Conservation (phyloP, 805 yeast genomes). For the Candida andamanensis region DNA sequence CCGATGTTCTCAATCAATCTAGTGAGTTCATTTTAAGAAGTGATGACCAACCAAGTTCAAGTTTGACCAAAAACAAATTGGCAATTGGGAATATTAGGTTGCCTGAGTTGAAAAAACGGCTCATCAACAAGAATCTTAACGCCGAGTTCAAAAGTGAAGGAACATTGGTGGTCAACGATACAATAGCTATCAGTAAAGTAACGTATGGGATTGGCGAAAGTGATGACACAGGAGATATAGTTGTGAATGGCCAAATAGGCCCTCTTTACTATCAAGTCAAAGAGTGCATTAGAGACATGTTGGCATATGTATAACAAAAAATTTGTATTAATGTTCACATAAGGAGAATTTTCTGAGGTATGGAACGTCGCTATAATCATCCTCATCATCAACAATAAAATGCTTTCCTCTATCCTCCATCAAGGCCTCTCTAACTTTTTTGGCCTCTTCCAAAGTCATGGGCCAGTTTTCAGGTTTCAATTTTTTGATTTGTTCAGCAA, state of each 20-base stretch:
- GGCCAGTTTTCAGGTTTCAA: not conserved
- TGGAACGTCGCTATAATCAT: constrained; percentile 11
- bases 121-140: constrained; percentile 52
- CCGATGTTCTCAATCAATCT: constrained; percentile 25
- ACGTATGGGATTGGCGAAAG: constrained; percentile 30
- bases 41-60: constrained; percentile 10
- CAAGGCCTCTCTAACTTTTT: constrained; percentile 19
- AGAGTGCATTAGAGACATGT: constrained; percentile 62
- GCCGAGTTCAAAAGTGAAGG: constrained; percentile 96
- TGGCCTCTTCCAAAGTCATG: constrained; percentile 21
- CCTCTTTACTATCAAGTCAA: constrained; percentile 74
- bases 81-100: constrained; percentile 87
- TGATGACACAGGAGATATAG: constrained; percentile 71
- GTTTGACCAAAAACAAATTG: constrained; percentile 29
- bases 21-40: constrained; percentile 28
- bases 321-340: constrained; percentile 26
- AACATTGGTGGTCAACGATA: constrained; percentile 76
- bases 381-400: constrained; percentile 11
- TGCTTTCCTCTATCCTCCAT: constrained; percentile 28
- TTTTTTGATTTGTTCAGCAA: not conserved
- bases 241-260: constrained; percentile 78
- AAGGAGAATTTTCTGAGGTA: constrained; percentile 21
- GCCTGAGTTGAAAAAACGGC: constrained; percentile 67
- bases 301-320: constrained; percentile 55
- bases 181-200: constrained; percentile 68